phyloP scores from a whole-genome alignment of 2,329 filamentous ascomycete genomes.

The Davidsoniella neocaledoniae region DNA sequence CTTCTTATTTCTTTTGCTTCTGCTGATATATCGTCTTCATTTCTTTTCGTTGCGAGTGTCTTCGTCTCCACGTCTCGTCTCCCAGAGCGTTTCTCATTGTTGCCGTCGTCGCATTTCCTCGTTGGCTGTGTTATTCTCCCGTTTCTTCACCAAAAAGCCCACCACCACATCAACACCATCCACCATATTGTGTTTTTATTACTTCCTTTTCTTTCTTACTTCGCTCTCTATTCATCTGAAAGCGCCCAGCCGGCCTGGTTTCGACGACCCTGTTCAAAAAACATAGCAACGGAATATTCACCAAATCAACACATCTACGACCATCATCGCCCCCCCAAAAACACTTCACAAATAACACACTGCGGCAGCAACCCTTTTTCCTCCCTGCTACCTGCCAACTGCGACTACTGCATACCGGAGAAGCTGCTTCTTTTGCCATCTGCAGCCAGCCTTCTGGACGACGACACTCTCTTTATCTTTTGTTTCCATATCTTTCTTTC shows the following conservation, averaged over 20 bases:
- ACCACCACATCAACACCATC: not conserved
- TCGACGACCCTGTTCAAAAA: slow-evolving; percentile 1
- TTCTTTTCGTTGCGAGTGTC: slow-evolving; percentile 6
- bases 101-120: not conserved
- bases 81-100: not conserved
- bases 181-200: slow-evolving; percentile 1
- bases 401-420: not conserved
- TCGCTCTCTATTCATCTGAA: slow-evolving; percentile 7
- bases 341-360: not conserved
- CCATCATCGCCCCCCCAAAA: not conserved
- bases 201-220: not conserved
- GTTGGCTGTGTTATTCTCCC: not conserved
- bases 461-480: not conserved
- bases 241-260: slow-evolving; percentile 12
- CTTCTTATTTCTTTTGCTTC: not conserved
- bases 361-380: no score
- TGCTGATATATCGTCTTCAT: slow-evolving; percentile 6
- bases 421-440: not conserved
- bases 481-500: not conserved
- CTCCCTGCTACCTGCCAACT: not conserved
- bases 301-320: not conserved
- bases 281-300: not conserved
- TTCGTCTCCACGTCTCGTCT: not conserved
- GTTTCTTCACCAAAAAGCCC: not conserved
- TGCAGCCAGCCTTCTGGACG: no score